Conservation (phyloP, 2,329 filamentous ascomycete species). For the Pseudofabraea citricarpa region DNA sequence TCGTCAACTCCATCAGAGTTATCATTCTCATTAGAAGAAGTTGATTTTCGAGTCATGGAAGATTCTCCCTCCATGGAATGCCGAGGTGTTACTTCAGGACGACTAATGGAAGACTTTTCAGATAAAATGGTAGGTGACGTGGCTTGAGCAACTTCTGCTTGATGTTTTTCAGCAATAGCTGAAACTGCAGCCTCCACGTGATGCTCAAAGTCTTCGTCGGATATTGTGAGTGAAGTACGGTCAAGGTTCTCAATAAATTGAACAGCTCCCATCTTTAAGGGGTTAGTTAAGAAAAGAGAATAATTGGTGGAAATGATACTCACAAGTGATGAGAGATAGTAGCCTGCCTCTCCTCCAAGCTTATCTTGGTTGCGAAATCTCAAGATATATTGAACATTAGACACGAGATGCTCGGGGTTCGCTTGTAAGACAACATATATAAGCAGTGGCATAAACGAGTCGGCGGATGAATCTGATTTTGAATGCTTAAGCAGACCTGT, state of each 20-base stretch:
- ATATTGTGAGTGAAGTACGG: constrained; percentile 86
- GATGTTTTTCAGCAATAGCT: constrained; percentile 88
- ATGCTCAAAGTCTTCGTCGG: constrained; percentile 89
- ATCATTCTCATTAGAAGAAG: constrained; percentile 47
- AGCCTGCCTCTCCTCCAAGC: constrained; percentile 93
- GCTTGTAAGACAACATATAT: constrained; percentile 95
- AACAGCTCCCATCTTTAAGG: constrained; percentile 73
- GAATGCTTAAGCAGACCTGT: constrained; percentile 81
- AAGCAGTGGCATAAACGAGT: constrained; percentile 90
- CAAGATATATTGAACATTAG: constrained; percentile 96
- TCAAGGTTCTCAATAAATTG: constrained; percentile 97
- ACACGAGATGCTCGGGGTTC: constrained; percentile 92
- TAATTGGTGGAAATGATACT: constrained; percentile 21
- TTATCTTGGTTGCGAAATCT: constrained; percentile 98
- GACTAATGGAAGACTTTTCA: constrained; percentile 43
- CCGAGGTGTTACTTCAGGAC: constrained; percentile 52
- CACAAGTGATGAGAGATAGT: constrained; percentile 92
- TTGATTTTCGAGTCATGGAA: constrained; percentile 50
- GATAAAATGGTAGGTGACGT: constrained; percentile 29
- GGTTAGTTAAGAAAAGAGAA: constrained; percentile 6
- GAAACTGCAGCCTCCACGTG: constrained; percentile 97
- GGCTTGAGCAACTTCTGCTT: constrained; percentile 44
- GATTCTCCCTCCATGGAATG: constrained; percentile 57
- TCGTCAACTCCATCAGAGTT: constrained; percentile 58
- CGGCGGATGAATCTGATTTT: constrained; percentile 90